Conservation (phyloP, 305 asterid genomes). For the Fraxinus floribunda region DNA sequence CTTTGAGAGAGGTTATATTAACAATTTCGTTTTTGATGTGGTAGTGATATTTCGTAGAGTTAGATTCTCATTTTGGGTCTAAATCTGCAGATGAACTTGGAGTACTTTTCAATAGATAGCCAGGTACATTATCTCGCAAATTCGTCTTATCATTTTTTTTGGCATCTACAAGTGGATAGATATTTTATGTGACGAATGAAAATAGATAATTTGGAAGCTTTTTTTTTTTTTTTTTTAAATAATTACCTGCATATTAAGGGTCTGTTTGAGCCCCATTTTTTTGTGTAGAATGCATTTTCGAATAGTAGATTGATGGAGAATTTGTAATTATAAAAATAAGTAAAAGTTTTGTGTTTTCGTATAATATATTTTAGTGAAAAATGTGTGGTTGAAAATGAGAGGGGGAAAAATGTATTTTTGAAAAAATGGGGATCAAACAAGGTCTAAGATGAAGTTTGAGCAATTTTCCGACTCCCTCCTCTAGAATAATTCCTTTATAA, state of each 20-base stretch:
- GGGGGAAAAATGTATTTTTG: background rate
- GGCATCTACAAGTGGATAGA: background rate
- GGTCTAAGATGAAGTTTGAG: background rate
- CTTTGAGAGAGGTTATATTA: conserved; percentile 82
- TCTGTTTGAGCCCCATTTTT: background rate
- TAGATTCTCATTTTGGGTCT: conserved; percentile 39
- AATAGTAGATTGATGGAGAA: background rate
- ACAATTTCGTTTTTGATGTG: background rate
- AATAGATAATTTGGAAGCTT: background rate
- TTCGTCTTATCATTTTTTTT: background rate
- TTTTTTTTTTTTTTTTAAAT: background rate
- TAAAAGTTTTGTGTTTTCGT: background rate
- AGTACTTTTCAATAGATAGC: conserved; percentile 86
- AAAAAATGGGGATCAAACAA: background rate
- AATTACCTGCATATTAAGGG: background rate
- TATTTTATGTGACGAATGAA: background rate
- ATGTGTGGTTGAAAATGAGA: background rate
- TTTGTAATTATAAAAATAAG: too few relatives aligned
- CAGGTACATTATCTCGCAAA: conserved; percentile 61
- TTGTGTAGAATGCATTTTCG: background rate
- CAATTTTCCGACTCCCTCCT: background rate
- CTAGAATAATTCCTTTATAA: background rate
- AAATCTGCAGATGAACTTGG: conserved; percentile 95
- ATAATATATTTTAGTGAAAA: too few relatives aligned
- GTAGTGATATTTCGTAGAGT: conserved; percentile 22